Evolutionary conservation across 2,329 filamentous ascomycete species (phyloP), one percentile per base, ranked within the genome.

Genomic region (Ophiostoma montium): DNA sequence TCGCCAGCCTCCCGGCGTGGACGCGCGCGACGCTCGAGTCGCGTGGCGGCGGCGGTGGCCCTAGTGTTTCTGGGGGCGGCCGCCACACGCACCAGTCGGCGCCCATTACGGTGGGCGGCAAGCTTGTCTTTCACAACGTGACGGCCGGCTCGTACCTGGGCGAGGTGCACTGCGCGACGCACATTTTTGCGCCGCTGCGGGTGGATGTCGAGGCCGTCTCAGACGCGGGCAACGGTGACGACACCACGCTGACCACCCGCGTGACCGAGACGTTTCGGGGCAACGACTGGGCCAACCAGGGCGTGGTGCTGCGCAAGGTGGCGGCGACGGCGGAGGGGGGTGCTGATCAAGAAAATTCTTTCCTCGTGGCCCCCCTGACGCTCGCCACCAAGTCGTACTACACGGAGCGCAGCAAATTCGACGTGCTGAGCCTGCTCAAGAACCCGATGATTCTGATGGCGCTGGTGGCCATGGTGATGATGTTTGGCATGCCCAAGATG

Each of bases 401-500:
- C 57, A 70, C 84, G 58, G 78, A 86, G 63, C 73, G 88, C 59
- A 72, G 75, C 52, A 78, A 77, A 56, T 95, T 90, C 67, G 86
- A 82, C 16, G 73, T 89, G n/a, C 61, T 95, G 50, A 78, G 76
- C 51, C 80, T 95, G 50, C 71, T 95, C 59, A 92, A 92, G 71
- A 95, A 86, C 62, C 92, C 92, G 3, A 96, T 96, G 88, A 95
- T 96, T 55, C 74, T 98, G 53, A 83, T 98, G 70, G 88, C 84
- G 5, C 67, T 94, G 32, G 80, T 92, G 35, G 87, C 82, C 53
- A 78, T 95, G 70, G 81, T 70, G 5, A 70, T 95, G 56, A 88
- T 95, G 54, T 75, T 96, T 59, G 89, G 89, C 56, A 86, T 96
- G 84, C 92, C 92, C 13, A 92, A 95, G 65, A 66, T 98, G 50